Conservation (phyloP, 2,329 filamentous ascomycete genomes). For the Microsporum ferrugineum region DNA sequence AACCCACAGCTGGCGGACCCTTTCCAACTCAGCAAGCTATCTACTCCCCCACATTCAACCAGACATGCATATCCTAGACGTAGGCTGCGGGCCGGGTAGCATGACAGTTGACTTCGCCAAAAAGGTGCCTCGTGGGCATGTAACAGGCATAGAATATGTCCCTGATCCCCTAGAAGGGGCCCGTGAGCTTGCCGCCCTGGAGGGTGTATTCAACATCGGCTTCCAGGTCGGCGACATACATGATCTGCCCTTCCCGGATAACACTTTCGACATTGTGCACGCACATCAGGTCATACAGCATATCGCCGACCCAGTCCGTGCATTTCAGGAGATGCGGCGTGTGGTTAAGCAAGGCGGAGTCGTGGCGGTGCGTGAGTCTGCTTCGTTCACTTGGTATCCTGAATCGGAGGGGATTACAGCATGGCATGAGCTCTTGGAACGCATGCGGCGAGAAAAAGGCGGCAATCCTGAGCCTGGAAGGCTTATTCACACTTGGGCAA, state of each 20-base stretch:
- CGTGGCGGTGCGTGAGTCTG: constrained; percentile 39
- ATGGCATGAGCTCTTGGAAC: background rate
- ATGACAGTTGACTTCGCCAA: constrained; percentile 34
- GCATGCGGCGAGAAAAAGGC: constrained; percentile 1
- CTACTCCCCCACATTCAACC: constrained; percentile 30
- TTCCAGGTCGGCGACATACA: constrained; percentile 33
- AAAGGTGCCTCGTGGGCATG: constrained; percentile 28
- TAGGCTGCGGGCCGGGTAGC: constrained; percentile 36
- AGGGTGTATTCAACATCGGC: constrained; percentile 25
- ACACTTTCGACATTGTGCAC: constrained; percentile 49
- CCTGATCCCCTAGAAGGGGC: constrained; percentile 24
- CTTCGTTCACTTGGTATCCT: constrained; percentile 25
- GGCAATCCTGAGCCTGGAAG: constrained; percentile 9
- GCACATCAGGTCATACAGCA: constrained; percentile 50
- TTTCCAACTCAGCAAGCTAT: constrained; percentile 27
- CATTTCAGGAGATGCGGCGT: constrained; percentile 44
- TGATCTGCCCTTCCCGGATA: constrained; percentile 34
- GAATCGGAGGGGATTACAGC: constrained; percentile 5
- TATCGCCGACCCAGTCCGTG: constrained; percentile 39
- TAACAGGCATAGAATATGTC: constrained; percentile 28
- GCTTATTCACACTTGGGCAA: constrained; percentile 27
- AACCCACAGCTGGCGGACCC: constrained; percentile 11
- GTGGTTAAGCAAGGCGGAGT: constrained; percentile 45
- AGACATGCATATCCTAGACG: constrained; percentile 30
- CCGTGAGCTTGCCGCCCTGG: constrained; percentile 18